Evolutionary conservation across 1,284 basidiomycete genomes (phyloP).

Genomic region (Tilletia horrida): DNA sequence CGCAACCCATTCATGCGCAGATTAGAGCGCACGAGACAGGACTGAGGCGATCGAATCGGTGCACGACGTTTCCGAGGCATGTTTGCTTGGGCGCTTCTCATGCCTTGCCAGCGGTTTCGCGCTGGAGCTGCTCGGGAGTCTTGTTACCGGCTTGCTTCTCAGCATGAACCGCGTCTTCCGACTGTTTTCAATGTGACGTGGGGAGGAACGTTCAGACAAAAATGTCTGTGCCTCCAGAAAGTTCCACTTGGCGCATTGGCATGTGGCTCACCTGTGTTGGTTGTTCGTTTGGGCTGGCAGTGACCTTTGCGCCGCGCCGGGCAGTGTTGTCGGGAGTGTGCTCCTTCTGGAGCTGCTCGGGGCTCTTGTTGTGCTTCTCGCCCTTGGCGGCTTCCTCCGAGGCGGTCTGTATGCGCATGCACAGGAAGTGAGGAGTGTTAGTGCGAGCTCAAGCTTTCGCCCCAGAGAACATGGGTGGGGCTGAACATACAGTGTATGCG

Average conservation of each 20-base stretch:
- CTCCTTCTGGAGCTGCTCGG: constrained; percentile 38
- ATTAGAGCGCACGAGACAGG: too few relatives aligned
- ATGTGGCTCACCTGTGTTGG: constrained; percentile 7
- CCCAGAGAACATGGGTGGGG: not conserved
- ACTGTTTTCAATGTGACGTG: constrained; percentile 14
- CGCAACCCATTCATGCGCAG: too few relatives aligned
- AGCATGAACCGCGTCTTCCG: constrained; percentile 39
- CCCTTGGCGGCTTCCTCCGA: constrained; percentile 40
- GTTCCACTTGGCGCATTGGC: too few relatives aligned
- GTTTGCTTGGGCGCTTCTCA: too few relatives aligned
- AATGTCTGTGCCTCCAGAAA: too few relatives aligned
- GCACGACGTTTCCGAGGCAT: too few relatives aligned
- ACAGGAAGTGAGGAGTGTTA: not conserved
- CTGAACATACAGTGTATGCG: not conserved
- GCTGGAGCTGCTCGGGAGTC: constrained; percentile 33
- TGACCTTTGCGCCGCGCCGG: not conserved
- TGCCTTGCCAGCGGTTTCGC: constrained; percentile 22
- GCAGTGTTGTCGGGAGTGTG: not conserved
- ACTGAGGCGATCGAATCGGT: too few relatives aligned
- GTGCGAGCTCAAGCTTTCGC: not conserved
- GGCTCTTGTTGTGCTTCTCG: constrained; percentile 33
- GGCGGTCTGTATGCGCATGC: constrained; percentile 7
- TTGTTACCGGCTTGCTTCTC: constrained; percentile 31
- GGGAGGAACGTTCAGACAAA: not conserved
- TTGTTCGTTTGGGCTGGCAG: constrained; percentile 6